Evolutionary conservation across 768 basidiomycete species (phyloP).

Genomic region (Collybiopsis luxurians): DNA sequence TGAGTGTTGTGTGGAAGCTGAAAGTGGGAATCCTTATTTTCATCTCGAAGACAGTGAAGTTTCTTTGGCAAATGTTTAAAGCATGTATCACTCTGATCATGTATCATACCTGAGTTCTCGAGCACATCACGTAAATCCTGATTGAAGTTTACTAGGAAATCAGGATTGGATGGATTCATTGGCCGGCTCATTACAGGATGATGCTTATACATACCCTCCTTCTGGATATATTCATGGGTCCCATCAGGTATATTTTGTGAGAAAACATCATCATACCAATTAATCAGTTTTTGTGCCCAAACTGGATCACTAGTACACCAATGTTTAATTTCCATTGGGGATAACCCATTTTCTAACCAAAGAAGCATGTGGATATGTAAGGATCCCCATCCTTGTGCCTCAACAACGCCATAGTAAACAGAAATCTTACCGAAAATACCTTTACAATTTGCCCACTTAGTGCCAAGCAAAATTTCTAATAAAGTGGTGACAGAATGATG

Average conservation of each 20-base stretch:
- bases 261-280: too few species aligned
- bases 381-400: background rate
- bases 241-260: too few species aligned
- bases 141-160: background rate
- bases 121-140: conserved; percentile 10
- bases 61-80: conserved; percentile 13
- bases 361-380: background rate
- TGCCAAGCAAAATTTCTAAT: background rate
- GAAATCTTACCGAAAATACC: background rate
- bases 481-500: background rate
- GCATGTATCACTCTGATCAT: conserved; percentile 12
- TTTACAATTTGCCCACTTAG: background rate
- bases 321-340: background rate
- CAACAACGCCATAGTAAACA: background rate
- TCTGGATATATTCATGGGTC: too few species aligned
- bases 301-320: too few species aligned
- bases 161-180: too few species aligned
- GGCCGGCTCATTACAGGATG: too few species aligned
- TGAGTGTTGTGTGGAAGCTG: conserved; percentile 13
- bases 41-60: conserved; percentile 4
- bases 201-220: too few species aligned
- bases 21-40: conserved; percentile 12
- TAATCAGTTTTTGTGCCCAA: too few species aligned
- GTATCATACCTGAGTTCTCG: conserved; percentile 9
- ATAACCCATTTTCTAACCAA: background rate